Percentiles rank a stretch among this genome's conserved stretches.
phyloP scores from a whole-genome alignment of 2,329 filamentous ascomycete species.

The Delphinella strobiligena region DNA sequence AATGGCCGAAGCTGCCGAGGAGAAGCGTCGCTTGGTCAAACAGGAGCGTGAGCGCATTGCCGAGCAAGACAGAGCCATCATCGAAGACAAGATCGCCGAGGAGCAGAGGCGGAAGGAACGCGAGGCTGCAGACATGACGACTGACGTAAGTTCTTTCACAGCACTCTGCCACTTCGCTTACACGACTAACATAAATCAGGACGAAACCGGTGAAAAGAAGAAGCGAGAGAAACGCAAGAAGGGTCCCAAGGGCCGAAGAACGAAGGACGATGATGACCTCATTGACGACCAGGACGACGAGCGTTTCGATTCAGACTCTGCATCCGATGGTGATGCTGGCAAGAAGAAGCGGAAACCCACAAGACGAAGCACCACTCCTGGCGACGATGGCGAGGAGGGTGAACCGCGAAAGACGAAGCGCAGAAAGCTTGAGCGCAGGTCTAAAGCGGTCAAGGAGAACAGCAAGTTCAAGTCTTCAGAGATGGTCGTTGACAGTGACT shows the following conservation, averaged over 20 bases:
- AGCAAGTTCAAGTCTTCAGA: conserved; percentile 77
- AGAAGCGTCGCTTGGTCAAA: conserved; percentile 68
- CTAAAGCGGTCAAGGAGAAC: conserved; percentile 22
- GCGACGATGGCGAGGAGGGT: conserved; percentile 39
- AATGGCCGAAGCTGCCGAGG: conserved; percentile 55
- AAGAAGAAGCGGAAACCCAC: conserved; percentile 23
- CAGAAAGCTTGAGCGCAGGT: conserved; percentile 46
- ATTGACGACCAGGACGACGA: conserved; percentile 28
- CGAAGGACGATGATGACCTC: conserved; percentile 45
- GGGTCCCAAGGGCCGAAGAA: conserved; percentile 23
- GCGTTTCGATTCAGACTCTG: conserved; percentile 29
- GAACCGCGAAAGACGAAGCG: conserved; percentile 50
- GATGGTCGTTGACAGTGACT: conserved; percentile 67
- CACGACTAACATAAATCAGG: conserved; percentile 13
- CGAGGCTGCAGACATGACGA: conserved; percentile 63
- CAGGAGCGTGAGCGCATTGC: conserved; percentile 74
- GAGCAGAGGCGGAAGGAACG: conserved; percentile 46
- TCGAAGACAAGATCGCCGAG: conserved; percentile 59
- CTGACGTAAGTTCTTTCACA: conserved; percentile 34
- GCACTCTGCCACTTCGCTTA: background rate
- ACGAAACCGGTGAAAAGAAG: conserved; percentile 62
- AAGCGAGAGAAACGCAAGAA: conserved; percentile 60
- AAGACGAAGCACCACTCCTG: conserved; percentile 21
- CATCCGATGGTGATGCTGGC: conserved; percentile 29
- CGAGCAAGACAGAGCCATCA: conserved; percentile 59